These are phyloP conservation scores for Euphorbia lathyris DNA, from an alignment of 345 rosid genomes.

Conservation along the genomic window DNA sequence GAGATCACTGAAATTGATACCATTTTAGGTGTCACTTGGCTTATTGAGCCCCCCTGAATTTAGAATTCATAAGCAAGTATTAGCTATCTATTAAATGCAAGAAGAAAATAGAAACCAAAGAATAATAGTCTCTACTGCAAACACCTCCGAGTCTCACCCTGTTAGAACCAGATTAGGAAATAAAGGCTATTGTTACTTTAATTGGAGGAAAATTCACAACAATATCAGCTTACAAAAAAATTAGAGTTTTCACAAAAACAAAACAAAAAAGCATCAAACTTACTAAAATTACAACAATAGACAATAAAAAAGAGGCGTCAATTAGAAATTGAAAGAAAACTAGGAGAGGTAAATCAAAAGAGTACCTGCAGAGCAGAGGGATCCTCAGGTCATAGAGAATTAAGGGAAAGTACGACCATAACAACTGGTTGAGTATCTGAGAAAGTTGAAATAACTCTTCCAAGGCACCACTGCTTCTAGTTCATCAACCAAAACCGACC, in stretches of 20 bases:
- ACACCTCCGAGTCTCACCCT: conserved; percentile 55
- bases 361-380: conserved; percentile 54
- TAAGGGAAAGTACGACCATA: conserved; percentile 63
- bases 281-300: background rate
- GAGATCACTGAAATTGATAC: conserved; percentile 59
- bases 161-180: conserved; percentile 41
- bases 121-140: conserved; percentile 15
- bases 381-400: conserved; percentile 49
- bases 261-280: background rate
- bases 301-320: background rate
- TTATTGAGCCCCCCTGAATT: conserved; percentile 38
- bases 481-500: conserved; percentile 88
- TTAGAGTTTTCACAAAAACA: background rate
- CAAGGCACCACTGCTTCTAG: conserved; percentile 70
- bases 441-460: conserved; percentile 46
- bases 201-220: background rate
- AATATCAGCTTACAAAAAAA: background rate
- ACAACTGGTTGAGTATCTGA: conserved; percentile 51
- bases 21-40: conserved; percentile 28
- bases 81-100: background rate
- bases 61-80: conserved; percentile 14
- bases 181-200: background rate
- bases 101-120: background rate
- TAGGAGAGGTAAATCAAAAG: too few relatives aligned
- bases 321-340: background rate